phyloP scores from a whole-genome alignment of 2,329 filamentous ascomycete species.

The Phoma sp. region DNA sequence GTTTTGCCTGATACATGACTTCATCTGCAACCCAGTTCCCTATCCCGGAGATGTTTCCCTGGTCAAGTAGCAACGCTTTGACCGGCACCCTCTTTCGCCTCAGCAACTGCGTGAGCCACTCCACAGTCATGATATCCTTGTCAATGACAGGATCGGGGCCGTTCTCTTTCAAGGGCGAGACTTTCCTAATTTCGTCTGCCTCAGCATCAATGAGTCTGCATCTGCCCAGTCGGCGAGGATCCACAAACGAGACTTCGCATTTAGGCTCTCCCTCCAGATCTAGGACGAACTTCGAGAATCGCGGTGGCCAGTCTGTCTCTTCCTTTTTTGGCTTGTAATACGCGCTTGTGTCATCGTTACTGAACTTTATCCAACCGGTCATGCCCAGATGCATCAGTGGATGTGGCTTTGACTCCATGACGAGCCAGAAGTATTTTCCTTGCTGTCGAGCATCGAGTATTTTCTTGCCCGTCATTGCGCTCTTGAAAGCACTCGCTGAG shows the following conservation, averaged over 20 bases:
- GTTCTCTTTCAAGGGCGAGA: constrained; percentile 84
- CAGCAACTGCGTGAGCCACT: constrained; percentile 76
- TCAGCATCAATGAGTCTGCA: constrained; percentile 83
- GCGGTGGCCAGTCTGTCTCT: constrained; percentile 80
- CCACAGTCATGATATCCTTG: constrained; percentile 74
- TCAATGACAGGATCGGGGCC: constrained; percentile 92
- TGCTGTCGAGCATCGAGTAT: constrained; percentile 77
- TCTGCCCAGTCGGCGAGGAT: constrained; percentile 77
- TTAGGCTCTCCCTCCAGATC: constrained; percentile 66
- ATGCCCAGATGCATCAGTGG: constrained; percentile 85
- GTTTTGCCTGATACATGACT: constrained; percentile 82
- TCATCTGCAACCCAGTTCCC: constrained; percentile 99
- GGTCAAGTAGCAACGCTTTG: constrained; percentile 87
- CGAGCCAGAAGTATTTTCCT: constrained; percentile 96
- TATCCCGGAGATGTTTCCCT: constrained; percentile 86
- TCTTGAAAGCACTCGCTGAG: constrained; percentile 74
- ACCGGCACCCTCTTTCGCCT: constrained; percentile 80
- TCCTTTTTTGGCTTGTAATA: constrained; percentile 69
- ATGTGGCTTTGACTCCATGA: constrained; percentile 79
- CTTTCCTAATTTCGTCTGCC: constrained; percentile 74
- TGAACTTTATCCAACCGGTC: constrained; percentile 85
- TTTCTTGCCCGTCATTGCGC: constrained; percentile 75
- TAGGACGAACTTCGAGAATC: constrained; percentile 85
- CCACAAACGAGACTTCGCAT: constrained; percentile 79
- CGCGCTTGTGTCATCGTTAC: constrained; percentile 76